Evolutionary conservation across 2,329 filamentous ascomycete genomes (phyloP).

Genomic region (Aspergillus fischeri): DNA sequence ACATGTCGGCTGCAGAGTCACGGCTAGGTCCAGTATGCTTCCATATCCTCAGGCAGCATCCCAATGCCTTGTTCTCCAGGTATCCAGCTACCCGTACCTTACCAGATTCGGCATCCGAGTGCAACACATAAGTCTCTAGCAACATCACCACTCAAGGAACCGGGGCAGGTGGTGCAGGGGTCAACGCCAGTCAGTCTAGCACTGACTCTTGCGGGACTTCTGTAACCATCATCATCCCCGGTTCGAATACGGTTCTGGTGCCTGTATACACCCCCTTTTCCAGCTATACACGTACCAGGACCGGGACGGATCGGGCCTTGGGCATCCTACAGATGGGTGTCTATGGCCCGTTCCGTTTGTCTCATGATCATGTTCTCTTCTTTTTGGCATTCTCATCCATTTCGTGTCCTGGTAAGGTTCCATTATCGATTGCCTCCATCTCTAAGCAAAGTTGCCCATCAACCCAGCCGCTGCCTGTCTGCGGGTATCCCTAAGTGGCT

Average conservation of each 20-base stretch:
- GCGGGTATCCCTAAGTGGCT: neutral
- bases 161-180: neutral
- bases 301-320: neutral
- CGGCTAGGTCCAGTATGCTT: neutral
- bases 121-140: too few species aligned
- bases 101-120: too few species aligned
- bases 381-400: neutral
- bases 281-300: too few species aligned
- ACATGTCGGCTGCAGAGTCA: neutral
- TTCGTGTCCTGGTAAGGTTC: neutral
- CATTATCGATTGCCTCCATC: neutral
- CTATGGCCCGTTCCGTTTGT: neutral
- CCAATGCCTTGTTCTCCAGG: neutral
- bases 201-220: neutral
- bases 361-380: neutral
- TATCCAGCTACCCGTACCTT: too few species aligned
- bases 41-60: neutral
- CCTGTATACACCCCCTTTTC: too few species aligned
- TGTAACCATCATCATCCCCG: neutral
- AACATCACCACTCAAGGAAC: neutral
- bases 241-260: neutral
- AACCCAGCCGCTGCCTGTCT: neutral
- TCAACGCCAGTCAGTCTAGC: neutral
- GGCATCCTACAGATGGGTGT: neutral
- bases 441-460: neutral